Percentiles rank a stretch among this genome's conserved stretches.
Evolutionary conservation across 345 rosid genomes (phyloP).

Genomic region (Corchorus capsularis): DNA sequence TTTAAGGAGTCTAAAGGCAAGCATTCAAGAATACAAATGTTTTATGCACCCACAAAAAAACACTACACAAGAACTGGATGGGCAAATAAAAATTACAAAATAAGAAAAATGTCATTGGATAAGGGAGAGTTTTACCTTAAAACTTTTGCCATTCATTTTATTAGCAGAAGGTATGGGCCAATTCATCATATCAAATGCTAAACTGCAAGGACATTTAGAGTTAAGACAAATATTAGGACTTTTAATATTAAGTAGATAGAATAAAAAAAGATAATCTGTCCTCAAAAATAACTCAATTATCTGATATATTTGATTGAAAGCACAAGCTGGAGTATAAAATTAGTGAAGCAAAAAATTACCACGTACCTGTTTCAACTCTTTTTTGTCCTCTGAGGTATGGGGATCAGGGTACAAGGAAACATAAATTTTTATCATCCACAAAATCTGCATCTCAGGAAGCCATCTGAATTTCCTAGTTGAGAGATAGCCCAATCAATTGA

Average conservation of each 20-base stretch:
- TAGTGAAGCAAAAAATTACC: background rate
- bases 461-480: background rate
- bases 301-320: background rate
- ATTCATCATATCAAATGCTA: constrained; percentile 2
- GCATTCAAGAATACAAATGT: background rate
- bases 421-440: background rate
- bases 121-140: constrained; percentile 14
- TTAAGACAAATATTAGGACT: background rate
- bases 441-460: background rate
- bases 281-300: background rate
- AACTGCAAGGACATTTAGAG: constrained; percentile 18
- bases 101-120: background rate
- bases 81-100: constrained; percentile 4
- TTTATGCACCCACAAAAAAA: background rate
- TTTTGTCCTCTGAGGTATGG: too few relatives aligned
- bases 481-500: too few relatives aligned
- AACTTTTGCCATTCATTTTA: constrained; percentile 8
- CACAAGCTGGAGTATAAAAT: background rate
- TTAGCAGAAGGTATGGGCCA: background rate
- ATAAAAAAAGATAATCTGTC: background rate
- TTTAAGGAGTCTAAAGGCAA: background rate
- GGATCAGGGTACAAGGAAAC: background rate
- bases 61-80: background rate
- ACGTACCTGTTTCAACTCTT: background rate
- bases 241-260: background rate